Evolutionary conservation across 371 early-diverging fungal genomes (phyloP).

Genomic region (Nematocida homosporus): DNA sequence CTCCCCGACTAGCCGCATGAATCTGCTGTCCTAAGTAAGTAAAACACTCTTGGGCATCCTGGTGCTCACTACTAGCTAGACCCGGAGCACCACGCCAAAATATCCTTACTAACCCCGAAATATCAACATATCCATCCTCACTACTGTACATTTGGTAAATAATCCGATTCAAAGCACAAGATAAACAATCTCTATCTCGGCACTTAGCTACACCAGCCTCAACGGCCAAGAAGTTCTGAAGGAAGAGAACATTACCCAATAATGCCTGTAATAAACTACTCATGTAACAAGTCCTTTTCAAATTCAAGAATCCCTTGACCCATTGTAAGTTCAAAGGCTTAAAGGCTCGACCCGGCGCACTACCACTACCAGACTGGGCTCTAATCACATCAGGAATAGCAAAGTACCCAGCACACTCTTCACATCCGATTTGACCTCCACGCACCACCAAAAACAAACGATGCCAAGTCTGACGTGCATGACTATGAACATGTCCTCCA

Average conservation of each 20-base stretch:
- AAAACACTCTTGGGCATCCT: constrained; percentile 43
- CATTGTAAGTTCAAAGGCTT: constrained; percentile 33
- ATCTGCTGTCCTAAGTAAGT: constrained; percentile 41
- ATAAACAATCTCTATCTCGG: constrained; percentile 3
- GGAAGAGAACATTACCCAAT: constrained; percentile 23
- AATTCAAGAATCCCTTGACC: constrained; percentile 56
- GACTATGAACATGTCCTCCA: constrained; percentile 19
- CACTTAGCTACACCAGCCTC: constrained; percentile 1
- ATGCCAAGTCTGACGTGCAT: constrained; percentile 37
- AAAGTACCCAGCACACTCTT: constrained; percentile 43
- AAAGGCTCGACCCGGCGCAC: not conserved
- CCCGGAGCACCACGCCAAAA: constrained; percentile 28
- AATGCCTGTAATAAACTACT: constrained; percentile 50
- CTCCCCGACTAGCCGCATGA: not conserved
- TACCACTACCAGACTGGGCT: not conserved
- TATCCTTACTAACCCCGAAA: constrained; percentile 34
- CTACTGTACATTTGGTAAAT: constrained; percentile 43
- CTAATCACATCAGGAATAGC: not conserved
- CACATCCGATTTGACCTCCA: constrained; percentile 11
- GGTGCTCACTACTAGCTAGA: constrained; percentile 49
- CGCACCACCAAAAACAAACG: constrained; percentile 1
- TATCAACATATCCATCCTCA: constrained; percentile 32
- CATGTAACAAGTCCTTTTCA: constrained; percentile 59
- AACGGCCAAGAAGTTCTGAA: constrained; percentile 10
- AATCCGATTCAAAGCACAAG: constrained; percentile 35